Base-by-base conservation (phyloP, 2,329 filamentous ascomycete species). In the Sphaerulina vaccinii region DNA sequence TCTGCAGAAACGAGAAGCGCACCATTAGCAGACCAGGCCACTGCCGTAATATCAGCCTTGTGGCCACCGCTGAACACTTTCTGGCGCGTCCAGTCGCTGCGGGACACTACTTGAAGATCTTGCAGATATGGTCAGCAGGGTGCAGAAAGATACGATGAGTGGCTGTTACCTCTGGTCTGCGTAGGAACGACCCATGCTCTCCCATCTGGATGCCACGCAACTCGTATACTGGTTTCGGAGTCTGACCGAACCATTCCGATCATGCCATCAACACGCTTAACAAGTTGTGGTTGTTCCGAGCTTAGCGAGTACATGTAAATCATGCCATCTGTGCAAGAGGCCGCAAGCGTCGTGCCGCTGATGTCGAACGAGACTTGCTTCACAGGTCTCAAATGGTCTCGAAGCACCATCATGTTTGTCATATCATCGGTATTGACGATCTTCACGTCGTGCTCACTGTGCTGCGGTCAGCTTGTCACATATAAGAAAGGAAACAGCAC, bases 11-110 rank as follows among this genome's bases (percentile, higher is more conserved):
- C 90, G 18, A 99, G 77, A 63, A 99, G 77, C 1, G 91, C 88
- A 33, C 93, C 93, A 66, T 99, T 99, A 1, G 90, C 90, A 11
- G 92, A 96, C 93, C 93, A 99, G 29, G 88, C 84, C 29, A 95
- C 73, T 2, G 91, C 87, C 0, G 90, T 96, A 52, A 99, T 86
- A 60, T 95, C 88, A 15, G 85, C 86, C 36, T 84, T 83, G 66
- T 97, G 93, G 0, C 87, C 90, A 23, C 85, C 84, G 6, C 83
- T 75, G 67, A 99, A 99, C 0, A 76, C 73, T 54, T 87, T 82
- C 69, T 97, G 90, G 60, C 87, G 86, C 67, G 90, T 88, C 88
- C 92, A 96, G 68, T 96, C 90, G 46, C 83, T 84, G 56, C 85
- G 84, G n/a, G 92, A 95, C 50, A 96, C 81, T 33, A 96, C 82